Evolutionary conservation across 306 rosid genomes (phyloP).

Genomic region (Cicer pinnatifidum): DNA sequence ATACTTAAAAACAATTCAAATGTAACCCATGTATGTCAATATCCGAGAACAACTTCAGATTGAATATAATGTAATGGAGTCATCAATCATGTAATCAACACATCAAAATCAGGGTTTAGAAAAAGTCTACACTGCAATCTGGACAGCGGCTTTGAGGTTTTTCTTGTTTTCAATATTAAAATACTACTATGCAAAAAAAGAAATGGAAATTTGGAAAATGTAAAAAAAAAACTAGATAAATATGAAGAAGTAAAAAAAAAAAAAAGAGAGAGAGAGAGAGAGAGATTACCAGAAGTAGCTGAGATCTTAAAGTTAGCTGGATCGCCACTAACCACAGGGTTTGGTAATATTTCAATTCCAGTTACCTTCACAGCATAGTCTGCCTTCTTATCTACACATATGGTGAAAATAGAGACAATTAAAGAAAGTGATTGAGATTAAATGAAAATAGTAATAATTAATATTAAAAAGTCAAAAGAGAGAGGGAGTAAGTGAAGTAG

Average conservation of each 20-base stretch:
- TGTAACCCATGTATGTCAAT: constrained; percentile 2
- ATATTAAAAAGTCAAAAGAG: background rate
- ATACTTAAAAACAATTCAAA: constrained; percentile 26
- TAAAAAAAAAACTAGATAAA: constrained; percentile 10
- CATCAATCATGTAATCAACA: background rate
- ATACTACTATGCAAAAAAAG: background rate
- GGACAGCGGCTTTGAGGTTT: background rate
- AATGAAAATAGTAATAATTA: background rate
- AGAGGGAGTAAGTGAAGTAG: constrained; percentile 6
- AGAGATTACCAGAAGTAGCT: constrained; percentile 69
- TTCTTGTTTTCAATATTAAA: background rate
- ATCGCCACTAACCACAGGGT: constrained; percentile 70
- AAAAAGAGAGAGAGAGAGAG: background rate
- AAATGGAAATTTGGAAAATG: background rate
- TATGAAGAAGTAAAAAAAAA: background rate
- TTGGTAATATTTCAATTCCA: constrained; percentile 62
- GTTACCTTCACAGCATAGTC: constrained; percentile 73
- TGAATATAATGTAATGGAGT: background rate
- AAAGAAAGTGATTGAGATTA: background rate
- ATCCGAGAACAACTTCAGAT: constrained; percentile 21
- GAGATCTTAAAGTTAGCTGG: constrained; percentile 76
- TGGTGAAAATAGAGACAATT: background rate
- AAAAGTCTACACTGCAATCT: background rate
- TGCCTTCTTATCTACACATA: constrained; percentile 58
- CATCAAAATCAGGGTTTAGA: background rate